These are phyloP conservation scores for Alternaria sp. DNA, from an alignment of 2,329 filamentous ascomycete species.

Conservation along the genomic window DNA sequence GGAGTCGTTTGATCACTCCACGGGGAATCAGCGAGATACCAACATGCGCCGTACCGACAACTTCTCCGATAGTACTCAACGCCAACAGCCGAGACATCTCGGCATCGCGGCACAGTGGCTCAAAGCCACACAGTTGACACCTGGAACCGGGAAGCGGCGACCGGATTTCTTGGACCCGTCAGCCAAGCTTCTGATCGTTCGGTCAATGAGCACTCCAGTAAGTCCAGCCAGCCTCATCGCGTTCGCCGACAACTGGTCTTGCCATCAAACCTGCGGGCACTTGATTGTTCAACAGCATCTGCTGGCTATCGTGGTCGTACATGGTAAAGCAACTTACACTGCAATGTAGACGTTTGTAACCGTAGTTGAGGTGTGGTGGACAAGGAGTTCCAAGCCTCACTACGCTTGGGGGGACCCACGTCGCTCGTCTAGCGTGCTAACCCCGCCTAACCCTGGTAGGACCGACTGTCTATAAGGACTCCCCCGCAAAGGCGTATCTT, in stretches of 20 bases:
- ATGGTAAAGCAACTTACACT: constrained; percentile 8
- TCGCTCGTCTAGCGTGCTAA: constrained; percentile 41
- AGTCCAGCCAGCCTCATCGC: constrained; percentile 16
- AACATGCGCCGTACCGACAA: constrained; percentile 5
- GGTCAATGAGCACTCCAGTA: constrained; percentile 19
- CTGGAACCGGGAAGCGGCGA: constrained; percentile 32
- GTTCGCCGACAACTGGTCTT: constrained; percentile 4
- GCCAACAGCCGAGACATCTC: constrained; percentile 40
- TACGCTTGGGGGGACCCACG: constrained; percentile 44
- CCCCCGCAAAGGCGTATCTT: constrained; percentile 33
- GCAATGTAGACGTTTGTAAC: constrained; percentile 11
- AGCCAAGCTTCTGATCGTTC: constrained; percentile 47
- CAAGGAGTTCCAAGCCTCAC: constrained; percentile 32
- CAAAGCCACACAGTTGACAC: constrained; percentile 23
- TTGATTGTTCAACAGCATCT: constrained; percentile 10
- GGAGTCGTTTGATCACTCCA: constrained; percentile 14
- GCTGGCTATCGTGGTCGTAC: constrained; percentile 10
- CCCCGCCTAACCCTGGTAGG: constrained; percentile 39
- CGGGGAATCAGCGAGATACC: constrained; percentile 11
- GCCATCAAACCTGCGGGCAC: constrained; percentile 9
- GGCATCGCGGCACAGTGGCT: constrained; percentile 41
- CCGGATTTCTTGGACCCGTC: constrained; percentile 40
- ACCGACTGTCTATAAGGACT: constrained; percentile 46
- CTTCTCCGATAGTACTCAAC: constrained; percentile 21
- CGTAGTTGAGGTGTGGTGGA: constrained; percentile 31